A percentile compares a stretch with the other conserved stretches of the same genome.
phyloP scores from a whole-genome alignment of 2,329 filamentous ascomycete genomes.

The Sclerotinia nivalis region DNA sequence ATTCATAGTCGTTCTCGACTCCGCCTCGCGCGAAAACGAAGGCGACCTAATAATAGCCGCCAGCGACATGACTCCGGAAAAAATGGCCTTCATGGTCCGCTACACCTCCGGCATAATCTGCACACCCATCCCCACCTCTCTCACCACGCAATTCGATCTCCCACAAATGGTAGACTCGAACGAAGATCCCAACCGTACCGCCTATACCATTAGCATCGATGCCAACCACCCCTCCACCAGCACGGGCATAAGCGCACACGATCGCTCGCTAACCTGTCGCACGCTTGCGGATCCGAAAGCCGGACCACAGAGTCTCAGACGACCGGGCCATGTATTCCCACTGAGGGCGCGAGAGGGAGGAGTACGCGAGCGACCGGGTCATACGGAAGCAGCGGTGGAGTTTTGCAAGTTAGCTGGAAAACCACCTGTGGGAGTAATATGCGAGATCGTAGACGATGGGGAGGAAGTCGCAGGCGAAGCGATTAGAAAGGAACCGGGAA shows the following conservation, averaged over 20 bases:
- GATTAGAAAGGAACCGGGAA: slow-evolving; percentile 68
- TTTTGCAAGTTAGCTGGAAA: slow-evolving; percentile 85
- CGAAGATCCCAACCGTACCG: slow-evolving; percentile 85
- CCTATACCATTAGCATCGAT: slow-evolving; percentile 91
- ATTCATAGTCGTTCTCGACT: slow-evolving; percentile 95
- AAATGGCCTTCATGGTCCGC: slow-evolving; percentile 96
- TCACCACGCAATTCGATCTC: slow-evolving; percentile 70
- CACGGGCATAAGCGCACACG: slow-evolving; percentile 88
- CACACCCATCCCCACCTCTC: slow-evolving; percentile 72
- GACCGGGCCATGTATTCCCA: slow-evolving; percentile 89
- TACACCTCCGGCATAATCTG: slow-evolving; percentile 90
- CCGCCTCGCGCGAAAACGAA: slow-evolving; percentile 91
- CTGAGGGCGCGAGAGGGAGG: slow-evolving; percentile 77
- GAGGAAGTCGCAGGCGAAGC: slow-evolving; percentile 68
- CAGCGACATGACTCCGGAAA: slow-evolving; percentile 76
- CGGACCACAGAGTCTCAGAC: slow-evolving; percentile 60
- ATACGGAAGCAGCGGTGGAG: slow-evolving; percentile 93
- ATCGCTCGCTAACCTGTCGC: slow-evolving; percentile 80
- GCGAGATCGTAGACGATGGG: slow-evolving; percentile 87
- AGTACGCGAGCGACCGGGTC: slow-evolving; percentile 75
- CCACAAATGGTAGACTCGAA: slow-evolving; percentile 80
- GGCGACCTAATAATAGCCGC: slow-evolving; percentile 97
- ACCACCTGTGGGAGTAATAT: slow-evolving; percentile 76
- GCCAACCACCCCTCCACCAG: slow-evolving; percentile 69
- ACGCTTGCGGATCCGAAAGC: slow-evolving; percentile 68